Base-by-base conservation (phyloP, 352 stramenopile genomes). In the Phytophthora meadii region DNA sequence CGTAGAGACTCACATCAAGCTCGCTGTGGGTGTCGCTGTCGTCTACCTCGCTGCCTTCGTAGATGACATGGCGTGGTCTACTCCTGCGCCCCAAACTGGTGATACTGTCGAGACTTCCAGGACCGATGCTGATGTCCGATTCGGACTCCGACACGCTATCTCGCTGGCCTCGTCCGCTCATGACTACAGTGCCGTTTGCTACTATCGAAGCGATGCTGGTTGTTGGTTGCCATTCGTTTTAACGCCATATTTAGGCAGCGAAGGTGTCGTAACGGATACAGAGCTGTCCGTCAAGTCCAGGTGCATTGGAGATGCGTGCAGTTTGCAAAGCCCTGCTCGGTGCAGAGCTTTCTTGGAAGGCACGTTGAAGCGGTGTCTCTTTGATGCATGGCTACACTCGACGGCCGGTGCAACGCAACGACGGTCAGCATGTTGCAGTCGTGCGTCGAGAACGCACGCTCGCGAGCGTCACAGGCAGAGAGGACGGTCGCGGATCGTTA, bases 1-100 rank as follows among this genome's bases (percentile, higher is more conserved):
- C 79, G 65, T 89, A 89, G 3, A 88, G 60, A 52, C 84, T 81
- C 19, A 88, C 54, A 40, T 90, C 81, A 27, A 89, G 72, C 49
- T 92, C 81, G 40, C 79, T 87, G 50, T 84, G 65, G 1, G 57
- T 55, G 49, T 81, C 79, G 52, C 67, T 65, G 37, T 82, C 69
- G 39, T 73, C 61, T 36, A 61, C 32, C 41, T 73, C 65, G 27
- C 65, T 65, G 37, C 46, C 58, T 45, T 72, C 65, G 49, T 66
- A 73, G 51, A 73, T 73, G 19, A 70, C 59, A 25, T 65, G 59
- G 2, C 59, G 59, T 7, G 59, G 65, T 11, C 57, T 73, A 42
- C 59, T 68, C 30, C 64, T 39, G 3, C 53, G 32, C 14, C 54
- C 30, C 19, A 69, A 27, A 36, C 44, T 68, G 36, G 12, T 62